phyloP scores from a whole-genome alignment of 805 yeast species.

The Candida pseudoglaebosa region DNA sequence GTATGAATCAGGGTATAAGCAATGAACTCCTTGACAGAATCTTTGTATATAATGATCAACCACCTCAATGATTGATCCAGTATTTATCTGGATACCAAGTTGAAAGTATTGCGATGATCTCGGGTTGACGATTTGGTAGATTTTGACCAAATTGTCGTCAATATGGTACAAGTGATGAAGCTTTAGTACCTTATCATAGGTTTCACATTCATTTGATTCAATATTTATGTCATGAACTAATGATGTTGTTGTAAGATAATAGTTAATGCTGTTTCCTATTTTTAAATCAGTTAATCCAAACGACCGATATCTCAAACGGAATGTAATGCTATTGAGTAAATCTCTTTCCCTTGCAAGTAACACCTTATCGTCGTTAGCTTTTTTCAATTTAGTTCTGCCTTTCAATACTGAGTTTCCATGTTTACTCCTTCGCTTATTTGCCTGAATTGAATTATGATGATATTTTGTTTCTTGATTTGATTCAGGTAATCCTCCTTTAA shows the following conservation, averaged over 20 bases:
- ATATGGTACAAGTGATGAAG: neutral
- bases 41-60: neutral
- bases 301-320: neutral
- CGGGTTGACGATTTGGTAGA: neutral
- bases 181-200: neutral
- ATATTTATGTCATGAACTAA: neutral
- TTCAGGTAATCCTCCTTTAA: conserved; percentile 22
- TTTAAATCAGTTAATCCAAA: neutral
- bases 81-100: neutral
- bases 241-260: neutral
- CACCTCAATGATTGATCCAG: neutral
- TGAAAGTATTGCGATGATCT: neutral
- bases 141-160: neutral
- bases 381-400: neutral
- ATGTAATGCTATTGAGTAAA: neutral
- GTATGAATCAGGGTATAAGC: neutral
- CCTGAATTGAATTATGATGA: conserved; percentile 26
- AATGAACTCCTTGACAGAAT: neutral
- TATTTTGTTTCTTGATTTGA: conserved; percentile 12
- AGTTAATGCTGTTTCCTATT: neutral
- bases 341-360: neutral
- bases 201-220: neutral
- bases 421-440: conserved; percentile 16
- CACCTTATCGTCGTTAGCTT: neutral
- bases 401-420: conserved; percentile 1